Percentiles rank a stretch among this genome's conserved stretches.
Conservation (phyloP, 1,284 basidiomycete genomes). For the Termitomyces sp. region DNA sequence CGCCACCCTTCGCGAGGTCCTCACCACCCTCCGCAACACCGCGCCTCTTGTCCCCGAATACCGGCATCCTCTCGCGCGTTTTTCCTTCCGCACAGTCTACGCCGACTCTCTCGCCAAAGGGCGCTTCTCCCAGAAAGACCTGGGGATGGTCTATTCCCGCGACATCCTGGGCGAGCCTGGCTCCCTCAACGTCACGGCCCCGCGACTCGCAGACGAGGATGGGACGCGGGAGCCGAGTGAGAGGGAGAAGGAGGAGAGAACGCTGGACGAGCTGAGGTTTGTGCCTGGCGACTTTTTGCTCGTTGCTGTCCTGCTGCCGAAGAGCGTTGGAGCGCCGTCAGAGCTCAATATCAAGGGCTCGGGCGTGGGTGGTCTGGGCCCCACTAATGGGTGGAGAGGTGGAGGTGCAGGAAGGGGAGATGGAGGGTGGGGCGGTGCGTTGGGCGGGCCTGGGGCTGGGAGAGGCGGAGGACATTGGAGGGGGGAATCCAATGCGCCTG, state of each 20-base stretch:
- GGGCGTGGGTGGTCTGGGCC: constrained; percentile 6
- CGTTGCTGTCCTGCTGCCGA: constrained; percentile 65
- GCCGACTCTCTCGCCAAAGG: constrained; percentile 68
- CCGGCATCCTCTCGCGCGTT: constrained; percentile 72
- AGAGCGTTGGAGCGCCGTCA: constrained; percentile 46
- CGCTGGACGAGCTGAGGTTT: constrained; percentile 71
- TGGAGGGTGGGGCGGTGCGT: constrained; percentile 41
- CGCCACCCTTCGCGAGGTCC: constrained; percentile 68
- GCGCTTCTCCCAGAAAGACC: constrained; percentile 64
- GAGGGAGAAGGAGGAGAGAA: constrained; percentile 53
- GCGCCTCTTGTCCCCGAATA: constrained; percentile 62
- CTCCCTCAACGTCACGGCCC: constrained; percentile 45
- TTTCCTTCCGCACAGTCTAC: constrained; percentile 71
- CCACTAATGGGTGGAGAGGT: constrained; percentile 37
- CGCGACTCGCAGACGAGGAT: constrained; percentile 44
- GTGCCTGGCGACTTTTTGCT: constrained; percentile 74
- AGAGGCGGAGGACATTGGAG: constrained; percentile 67
- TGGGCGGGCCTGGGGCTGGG: constrained; percentile 30
- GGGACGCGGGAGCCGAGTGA: constrained; percentile 28
- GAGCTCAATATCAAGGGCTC: constrained; percentile 49
- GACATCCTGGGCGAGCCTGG: constrained; percentile 78
- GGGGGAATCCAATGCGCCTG: constrained; percentile 46
- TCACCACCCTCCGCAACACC: constrained; percentile 66
- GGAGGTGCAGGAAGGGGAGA: constrained; percentile 34
- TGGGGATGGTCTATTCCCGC: constrained; percentile 73